Evolutionary conservation across 768 basidiomycete species (phyloP).

Genomic region (Mycena rebaudengoi): DNA sequence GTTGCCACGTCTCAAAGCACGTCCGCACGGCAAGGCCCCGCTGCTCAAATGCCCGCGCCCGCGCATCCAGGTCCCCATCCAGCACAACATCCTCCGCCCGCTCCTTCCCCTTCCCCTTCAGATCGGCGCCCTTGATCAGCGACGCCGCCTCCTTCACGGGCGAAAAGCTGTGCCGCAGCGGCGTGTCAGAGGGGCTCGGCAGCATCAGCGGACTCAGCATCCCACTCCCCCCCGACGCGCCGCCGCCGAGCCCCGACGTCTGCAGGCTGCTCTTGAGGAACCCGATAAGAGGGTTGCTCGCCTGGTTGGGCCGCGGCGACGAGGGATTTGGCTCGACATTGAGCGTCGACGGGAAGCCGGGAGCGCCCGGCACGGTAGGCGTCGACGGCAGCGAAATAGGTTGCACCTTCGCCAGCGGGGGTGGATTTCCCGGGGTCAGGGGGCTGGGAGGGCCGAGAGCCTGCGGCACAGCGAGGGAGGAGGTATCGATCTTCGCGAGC

Average conservation of each 20-base stretch:
- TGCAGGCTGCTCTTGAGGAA: slow-evolving; percentile 42
- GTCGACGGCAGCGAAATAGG: slow-evolving; percentile 60
- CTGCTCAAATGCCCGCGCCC: slow-evolving; percentile 52
- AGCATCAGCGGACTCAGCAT: slow-evolving; percentile 55
- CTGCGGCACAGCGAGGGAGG: slow-evolving; percentile 4
- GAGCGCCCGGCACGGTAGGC: slow-evolving; percentile 38
- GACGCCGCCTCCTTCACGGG: slow-evolving; percentile 12
- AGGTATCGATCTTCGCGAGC: slow-evolving; percentile 45
- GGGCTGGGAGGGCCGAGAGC: slow-evolving; percentile 13
- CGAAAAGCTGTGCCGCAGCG: slow-evolving; percentile 18
- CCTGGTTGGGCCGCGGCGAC: slow-evolving; percentile 17
- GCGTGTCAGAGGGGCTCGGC: slow-evolving; percentile 35
- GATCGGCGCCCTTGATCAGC: slow-evolving; percentile 26
- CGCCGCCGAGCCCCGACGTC: slow-evolving; percentile 30
- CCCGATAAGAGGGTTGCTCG: slow-evolving; percentile 40
- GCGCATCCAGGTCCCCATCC: slow-evolving; percentile 44
- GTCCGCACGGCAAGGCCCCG: slow-evolving; percentile 50
- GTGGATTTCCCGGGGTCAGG: slow-evolving; percentile 43
- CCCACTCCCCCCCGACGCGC: slow-evolving; percentile 35
- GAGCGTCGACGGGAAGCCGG: neutral
- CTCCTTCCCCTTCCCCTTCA: slow-evolving; percentile 39
- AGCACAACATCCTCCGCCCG: slow-evolving; percentile 38
- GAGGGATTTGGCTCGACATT: neutral
- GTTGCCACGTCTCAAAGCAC: slow-evolving; percentile 56
- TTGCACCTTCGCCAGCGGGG: slow-evolving; percentile 46